Evolutionary conservation across 176 grass and related monocot species (phyloP).

Genomic region (Hsuehochloa calcarea): DNA sequence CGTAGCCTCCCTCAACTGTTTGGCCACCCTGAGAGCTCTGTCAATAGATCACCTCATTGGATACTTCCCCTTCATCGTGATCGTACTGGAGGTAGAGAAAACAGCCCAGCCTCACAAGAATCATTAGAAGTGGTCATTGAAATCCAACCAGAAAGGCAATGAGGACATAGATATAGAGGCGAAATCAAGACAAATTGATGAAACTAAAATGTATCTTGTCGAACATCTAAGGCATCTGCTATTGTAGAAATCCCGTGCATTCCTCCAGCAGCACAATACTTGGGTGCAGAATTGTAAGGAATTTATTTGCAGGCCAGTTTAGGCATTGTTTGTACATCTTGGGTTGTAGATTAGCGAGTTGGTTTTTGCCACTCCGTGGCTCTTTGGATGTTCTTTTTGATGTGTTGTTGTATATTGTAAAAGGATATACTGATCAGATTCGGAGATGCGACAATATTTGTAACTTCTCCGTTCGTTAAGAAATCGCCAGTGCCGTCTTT

Average conservation of each 20-base stretch:
- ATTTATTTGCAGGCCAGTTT: constrained; percentile 27
- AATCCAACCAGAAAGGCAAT: constrained; percentile 40
- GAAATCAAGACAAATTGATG: not conserved
- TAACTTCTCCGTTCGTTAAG: not conserved
- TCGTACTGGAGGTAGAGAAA: constrained; percentile 42
- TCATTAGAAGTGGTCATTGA: constrained; percentile 52
- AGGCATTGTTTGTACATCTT: constrained; percentile 44
- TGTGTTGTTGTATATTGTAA: constrained; percentile 32
- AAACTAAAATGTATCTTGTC: not conserved
- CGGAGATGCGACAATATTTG: constrained; percentile 35
- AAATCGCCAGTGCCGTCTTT: constrained; percentile 17
- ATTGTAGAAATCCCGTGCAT: constrained; percentile 15
- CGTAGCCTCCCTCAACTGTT: constrained; percentile 38
- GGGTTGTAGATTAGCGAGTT: constrained; percentile 23
- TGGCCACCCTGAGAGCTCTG: constrained; percentile 36
- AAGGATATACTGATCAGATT: constrained; percentile 16
- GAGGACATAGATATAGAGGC: constrained; percentile 5
- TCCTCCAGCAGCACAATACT: not conserved
- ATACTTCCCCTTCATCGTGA: constrained; percentile 54
- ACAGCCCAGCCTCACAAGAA: constrained; percentile 42
- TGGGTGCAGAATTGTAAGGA: not conserved
- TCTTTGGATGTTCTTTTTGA: constrained; percentile 13
- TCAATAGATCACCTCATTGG: constrained; percentile 51
- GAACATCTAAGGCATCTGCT: not conserved
- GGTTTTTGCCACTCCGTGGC: not conserved